Percentiles rank a stretch among this genome's conserved stretches.
phyloP scores from a whole-genome alignment of 1,139 yeast species.

The Pneumocystis murina region DNA sequence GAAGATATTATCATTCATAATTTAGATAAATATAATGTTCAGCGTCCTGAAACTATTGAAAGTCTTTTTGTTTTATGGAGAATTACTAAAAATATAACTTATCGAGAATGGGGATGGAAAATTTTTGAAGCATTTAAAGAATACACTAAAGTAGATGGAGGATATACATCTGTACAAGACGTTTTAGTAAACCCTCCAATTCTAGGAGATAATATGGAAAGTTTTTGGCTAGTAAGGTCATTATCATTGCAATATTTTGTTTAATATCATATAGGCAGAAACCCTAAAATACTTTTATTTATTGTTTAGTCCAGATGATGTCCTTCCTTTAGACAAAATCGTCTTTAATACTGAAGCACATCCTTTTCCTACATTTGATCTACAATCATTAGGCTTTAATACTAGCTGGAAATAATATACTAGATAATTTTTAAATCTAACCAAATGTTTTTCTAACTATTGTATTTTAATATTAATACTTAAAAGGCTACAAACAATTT shows the following conservation, averaged over 20 bases:
- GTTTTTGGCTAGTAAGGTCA: constrained; percentile 52
- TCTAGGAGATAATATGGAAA: constrained; percentile 59
- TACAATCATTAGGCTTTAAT: background rate
- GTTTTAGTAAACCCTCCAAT: constrained; percentile 40
- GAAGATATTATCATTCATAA: constrained; percentile 56
- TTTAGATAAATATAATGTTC: constrained; percentile 65
- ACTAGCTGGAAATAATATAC: background rate
- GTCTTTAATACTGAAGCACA: constrained; percentile 90
- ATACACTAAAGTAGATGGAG: constrained; percentile 38
- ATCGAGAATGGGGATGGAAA: constrained; percentile 83
- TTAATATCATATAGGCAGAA: constrained; percentile 36
- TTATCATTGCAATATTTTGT: background rate
- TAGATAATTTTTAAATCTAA: background rate
- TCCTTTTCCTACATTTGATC: constrained; percentile 28
- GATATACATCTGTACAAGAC: constrained; percentile 55
- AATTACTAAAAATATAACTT: constrained; percentile 56
- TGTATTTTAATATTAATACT: background rate
- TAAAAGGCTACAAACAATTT: background rate
- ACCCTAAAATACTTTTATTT: constrained; percentile 78
- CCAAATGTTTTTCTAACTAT: background rate
- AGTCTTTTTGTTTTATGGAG: constrained; percentile 69
- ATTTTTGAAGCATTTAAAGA: constrained; percentile 58
- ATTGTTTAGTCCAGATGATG: constrained; percentile 34
- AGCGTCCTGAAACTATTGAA: constrained; percentile 91
- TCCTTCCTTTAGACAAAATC: constrained; percentile 32